phyloP scores from a whole-genome alignment of 805 yeast species.

The Metschnikowia aberdeeniae region DNA sequence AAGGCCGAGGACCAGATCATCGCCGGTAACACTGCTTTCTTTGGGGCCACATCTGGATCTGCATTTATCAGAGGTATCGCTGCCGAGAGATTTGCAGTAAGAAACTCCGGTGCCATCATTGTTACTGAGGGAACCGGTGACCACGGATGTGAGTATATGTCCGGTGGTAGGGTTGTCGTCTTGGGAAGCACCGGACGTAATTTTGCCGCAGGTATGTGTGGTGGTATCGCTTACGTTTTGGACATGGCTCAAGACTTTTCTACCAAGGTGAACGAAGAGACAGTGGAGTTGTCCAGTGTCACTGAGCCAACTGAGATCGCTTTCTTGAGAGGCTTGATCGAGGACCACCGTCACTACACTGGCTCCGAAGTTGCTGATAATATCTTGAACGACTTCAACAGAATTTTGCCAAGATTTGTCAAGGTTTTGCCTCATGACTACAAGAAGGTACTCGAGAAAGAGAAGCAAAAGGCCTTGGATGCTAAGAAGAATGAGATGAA shows the following conservation, averaged over 20 bases:
- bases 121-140: conserved; percentile 98
- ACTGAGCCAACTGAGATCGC: conserved; percentile 91
- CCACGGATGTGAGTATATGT: conserved; percentile 99
- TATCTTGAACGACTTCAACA: conserved; percentile 80
- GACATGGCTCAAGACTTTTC: conserved; percentile 92
- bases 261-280: conserved; percentile 72
- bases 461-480: conserved; percentile 59
- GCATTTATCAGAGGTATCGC: conserved; percentile 96
- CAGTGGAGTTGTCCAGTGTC: conserved; percentile 73
- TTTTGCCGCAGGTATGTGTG: conserved; percentile 98
- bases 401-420: conserved; percentile 82
- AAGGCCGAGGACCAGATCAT: conserved; percentile 95
- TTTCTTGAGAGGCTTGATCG: conserved; percentile 85
- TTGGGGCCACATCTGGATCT: conserved; percentile 95
- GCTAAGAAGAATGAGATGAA: conserved; percentile 64
- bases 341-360: conserved; percentile 94
- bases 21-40: conserved; percentile 95
- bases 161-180: conserved; percentile 96
- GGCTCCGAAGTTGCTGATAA: conserved; percentile 85
- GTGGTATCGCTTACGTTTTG: conserved; percentile 96
- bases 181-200: conserved; percentile 89
- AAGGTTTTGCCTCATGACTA: conserved; percentile 92
- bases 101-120: conserved; percentile 97
- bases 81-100: conserved; percentile 96
- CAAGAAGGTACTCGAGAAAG: conserved; percentile 80